phyloP scores from a whole-genome alignment of 768 basidiomycete species.

The Boletus subcaerulescens region DNA sequence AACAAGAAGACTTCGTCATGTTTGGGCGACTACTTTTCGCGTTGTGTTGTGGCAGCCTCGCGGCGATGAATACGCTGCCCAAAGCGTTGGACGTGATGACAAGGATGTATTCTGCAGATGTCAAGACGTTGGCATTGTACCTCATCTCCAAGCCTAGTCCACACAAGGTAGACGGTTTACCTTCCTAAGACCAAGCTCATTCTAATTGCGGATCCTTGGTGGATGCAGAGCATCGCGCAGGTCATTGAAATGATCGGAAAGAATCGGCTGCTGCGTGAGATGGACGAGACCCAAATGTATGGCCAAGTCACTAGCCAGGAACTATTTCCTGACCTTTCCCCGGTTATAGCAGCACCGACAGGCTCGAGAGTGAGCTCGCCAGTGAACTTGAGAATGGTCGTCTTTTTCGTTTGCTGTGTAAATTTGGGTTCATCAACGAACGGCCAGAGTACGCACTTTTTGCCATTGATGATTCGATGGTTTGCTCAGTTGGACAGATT shows the following conservation, averaged over 20 bases:
- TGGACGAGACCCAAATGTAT: constrained; percentile 81
- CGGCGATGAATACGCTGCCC: constrained; percentile 58
- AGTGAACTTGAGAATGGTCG: constrained; percentile 93
- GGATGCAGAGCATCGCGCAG: constrained; percentile 65
- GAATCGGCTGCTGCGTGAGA: constrained; percentile 62
- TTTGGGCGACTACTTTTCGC: constrained; percentile 84
- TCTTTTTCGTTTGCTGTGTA: constrained; percentile 82
- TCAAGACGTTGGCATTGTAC: constrained; percentile 79
- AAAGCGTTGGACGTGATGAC: constrained; percentile 73
- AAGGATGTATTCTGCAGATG: constrained; percentile 72
- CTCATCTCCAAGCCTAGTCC: constrained; percentile 69
- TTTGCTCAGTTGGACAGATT: constrained; percentile 52
- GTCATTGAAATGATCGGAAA: constrained; percentile 77
- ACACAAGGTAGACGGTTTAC: constrained; percentile 47
- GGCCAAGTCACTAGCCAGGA: background rate
- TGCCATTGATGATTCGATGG: background rate
- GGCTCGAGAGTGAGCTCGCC: constrained; percentile 78
- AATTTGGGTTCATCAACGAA: constrained; percentile 98
- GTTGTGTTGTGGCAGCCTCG: constrained; percentile 67
- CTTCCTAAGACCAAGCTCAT: background rate
- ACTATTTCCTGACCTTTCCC: background rate
- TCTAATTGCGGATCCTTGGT: background rate
- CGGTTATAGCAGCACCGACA: constrained; percentile 66
- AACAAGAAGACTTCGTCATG: constrained; percentile 87
- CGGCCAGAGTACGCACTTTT: constrained; percentile 81